Percentiles rank a stretch among this genome's conserved stretches.
These are phyloP conservation scores for Wickerhamomyces strasburgensis DNA, from an alignment of 805 yeast genomes.

Conservation along the genomic window DNA sequence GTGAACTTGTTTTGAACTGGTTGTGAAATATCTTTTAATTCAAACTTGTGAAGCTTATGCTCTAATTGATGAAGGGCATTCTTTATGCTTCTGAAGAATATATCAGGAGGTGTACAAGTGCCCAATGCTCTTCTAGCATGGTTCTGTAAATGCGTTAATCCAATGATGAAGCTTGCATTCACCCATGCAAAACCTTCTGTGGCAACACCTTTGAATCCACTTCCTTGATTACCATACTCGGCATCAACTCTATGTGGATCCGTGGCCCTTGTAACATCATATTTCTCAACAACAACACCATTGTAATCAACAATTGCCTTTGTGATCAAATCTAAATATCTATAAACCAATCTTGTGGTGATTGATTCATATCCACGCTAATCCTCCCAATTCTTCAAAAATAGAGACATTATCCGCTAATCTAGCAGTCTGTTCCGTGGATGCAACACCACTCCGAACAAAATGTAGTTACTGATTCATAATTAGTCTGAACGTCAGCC, in stretches of 20 bases:
- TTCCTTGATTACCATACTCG: slow-evolving; percentile 95
- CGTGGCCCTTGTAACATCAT: slow-evolving; percentile 76
- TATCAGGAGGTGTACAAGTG: slow-evolving; percentile 35
- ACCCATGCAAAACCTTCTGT: slow-evolving; percentile 99
- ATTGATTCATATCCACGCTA: slow-evolving; percentile 68
- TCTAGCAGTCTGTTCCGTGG: slow-evolving; percentile 59
- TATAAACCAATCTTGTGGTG: slow-evolving; percentile 67
- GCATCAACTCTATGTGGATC: slow-evolving; percentile 92
- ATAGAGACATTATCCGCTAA: slow-evolving; percentile 58
- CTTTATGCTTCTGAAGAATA: slow-evolving; percentile 22
- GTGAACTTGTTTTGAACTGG: no score
- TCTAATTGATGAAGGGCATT: slow-evolving; percentile 12
- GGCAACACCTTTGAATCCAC: slow-evolving; percentile 87
- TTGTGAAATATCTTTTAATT: no score
- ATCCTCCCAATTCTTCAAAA: slow-evolving; percentile 84
- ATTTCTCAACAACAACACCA: slow-evolving; percentile 94
- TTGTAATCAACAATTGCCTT: slow-evolving; percentile 87
- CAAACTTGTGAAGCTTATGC: neutral
- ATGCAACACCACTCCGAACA: slow-evolving; percentile 88
- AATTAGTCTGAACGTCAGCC: slow-evolving; percentile 47
- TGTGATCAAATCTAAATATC: slow-evolving; percentile 89
- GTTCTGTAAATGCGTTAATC: slow-evolving; percentile 58
- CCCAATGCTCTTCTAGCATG: slow-evolving; percentile 76
- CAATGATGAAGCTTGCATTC: slow-evolving; percentile 76
- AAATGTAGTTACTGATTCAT: slow-evolving; percentile 84